Conservation (phyloP, 1,284 basidiomycete genomes). For the Cystobasidiaceae sp. region DNA sequence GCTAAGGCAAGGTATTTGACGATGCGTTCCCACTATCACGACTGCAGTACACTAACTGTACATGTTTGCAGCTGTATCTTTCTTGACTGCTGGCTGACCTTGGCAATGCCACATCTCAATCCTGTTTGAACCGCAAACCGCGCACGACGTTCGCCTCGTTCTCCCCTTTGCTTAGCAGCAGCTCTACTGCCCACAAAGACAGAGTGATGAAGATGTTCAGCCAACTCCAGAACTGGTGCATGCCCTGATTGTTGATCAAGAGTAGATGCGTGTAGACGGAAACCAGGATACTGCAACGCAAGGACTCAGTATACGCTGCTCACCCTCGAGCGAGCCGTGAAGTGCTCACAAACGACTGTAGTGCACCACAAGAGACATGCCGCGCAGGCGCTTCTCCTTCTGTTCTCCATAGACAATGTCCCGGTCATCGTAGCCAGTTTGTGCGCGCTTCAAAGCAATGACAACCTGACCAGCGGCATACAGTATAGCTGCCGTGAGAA, state of each 20-base stretch:
- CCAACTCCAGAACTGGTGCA: conserved; percentile 40
- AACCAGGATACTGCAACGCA: neutral
- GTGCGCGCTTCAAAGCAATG: conserved; percentile 37
- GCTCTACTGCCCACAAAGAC: conserved; percentile 39
- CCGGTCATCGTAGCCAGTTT: conserved; percentile 36
- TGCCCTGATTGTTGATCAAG: conserved; percentile 32
- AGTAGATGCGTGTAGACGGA: conserved; percentile 42
- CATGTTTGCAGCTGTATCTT: too few relatives aligned
- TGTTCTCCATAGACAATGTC: too few relatives aligned
- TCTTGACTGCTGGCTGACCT: too few relatives aligned
- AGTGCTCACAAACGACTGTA: conserved; percentile 24
- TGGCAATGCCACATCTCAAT: too few relatives aligned
- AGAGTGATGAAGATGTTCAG: conserved; percentile 37
- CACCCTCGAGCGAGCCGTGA: neutral
- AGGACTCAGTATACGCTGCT: too few relatives aligned
- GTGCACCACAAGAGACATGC: conserved; percentile 15
- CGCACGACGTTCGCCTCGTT: conserved; percentile 26
- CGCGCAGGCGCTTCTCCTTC: neutral
- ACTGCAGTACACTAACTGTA: too few relatives aligned
- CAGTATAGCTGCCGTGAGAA: conserved; percentile 37
- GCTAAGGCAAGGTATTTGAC: too few relatives aligned
- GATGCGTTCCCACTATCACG: too few relatives aligned
- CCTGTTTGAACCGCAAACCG: conserved; percentile 26
- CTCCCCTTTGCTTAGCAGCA: conserved; percentile 27
- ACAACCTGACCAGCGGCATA: conserved; percentile 41